Conservation (phyloP, 192 early-diverging fungal species). For the Umbelopsis ramanniana region DNA sequence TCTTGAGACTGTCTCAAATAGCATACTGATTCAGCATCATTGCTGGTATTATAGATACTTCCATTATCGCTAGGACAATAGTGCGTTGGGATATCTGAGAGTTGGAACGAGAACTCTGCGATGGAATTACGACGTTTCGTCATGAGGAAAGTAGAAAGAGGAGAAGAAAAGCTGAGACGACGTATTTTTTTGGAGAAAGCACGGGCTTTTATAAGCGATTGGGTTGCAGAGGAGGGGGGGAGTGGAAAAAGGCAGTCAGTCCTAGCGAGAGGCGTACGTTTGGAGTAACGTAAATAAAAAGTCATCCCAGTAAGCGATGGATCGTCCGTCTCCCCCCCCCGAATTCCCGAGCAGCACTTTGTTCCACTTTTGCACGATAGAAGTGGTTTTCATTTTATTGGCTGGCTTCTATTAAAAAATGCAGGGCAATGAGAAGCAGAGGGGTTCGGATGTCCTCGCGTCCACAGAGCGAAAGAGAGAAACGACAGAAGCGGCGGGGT, state of each 20-base stretch:
- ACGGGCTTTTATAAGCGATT: conserved; percentile 11
- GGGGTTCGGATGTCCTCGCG: no score
- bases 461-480: background rate
- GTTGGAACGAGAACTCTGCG: conserved; percentile 8
- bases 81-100: background rate
- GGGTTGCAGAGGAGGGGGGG: background rate
- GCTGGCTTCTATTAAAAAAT: background rate
- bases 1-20: conserved; percentile 14
- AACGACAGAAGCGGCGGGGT: background rate
- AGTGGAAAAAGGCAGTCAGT: background rate
- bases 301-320: background rate
- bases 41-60: conserved; percentile 13
- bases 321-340: background rate
- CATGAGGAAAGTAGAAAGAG: background rate
- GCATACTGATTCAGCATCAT: background rate
- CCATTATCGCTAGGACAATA: conserved; percentile 22
- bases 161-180: background rate
- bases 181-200: background rate
- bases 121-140: conserved; percentile 22
- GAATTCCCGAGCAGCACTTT: background rate
- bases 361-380: background rate
- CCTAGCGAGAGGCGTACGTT: background rate
- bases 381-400: no score
- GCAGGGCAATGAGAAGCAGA: no score
- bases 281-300: conserved; percentile 26